A percentile compares a stretch with the other conserved stretches of the same genome.
Evolutionary conservation across 73 alveolate genomes (phyloP).

Genomic region (Stentor roeselii): DNA sequence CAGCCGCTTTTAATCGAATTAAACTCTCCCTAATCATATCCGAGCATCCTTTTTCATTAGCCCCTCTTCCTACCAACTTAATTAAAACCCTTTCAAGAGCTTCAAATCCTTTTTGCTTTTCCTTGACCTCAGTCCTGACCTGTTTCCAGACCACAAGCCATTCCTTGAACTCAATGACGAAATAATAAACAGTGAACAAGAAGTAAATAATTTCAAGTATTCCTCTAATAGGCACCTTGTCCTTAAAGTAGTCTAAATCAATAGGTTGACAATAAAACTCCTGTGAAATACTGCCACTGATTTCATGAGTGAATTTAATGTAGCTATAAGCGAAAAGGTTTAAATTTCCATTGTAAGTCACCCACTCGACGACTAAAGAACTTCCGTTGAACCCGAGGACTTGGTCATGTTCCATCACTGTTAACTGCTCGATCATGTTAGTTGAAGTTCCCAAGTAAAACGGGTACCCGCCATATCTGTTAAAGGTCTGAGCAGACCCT

Average conservation of each 20-base stretch:
- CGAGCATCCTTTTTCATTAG: no score
- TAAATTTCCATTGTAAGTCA: constrained; percentile 37
- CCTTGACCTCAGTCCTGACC: no score
- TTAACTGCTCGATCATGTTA: background rate
- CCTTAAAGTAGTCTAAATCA: constrained; percentile 17
- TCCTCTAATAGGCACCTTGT: constrained; percentile 14
- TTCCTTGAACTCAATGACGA: no score
- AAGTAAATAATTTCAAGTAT: constrained; percentile 36
- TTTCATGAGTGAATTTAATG: constrained; percentile 29
- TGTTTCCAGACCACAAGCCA: no score
- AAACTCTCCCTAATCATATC: no score
- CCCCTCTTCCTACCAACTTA: no score
- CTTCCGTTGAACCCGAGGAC: constrained; percentile 24
- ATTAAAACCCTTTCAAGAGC: no score
- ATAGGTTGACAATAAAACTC: constrained; percentile 12
- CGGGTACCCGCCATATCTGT: background rate
- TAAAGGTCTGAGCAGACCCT: background rate
- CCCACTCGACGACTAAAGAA: constrained; percentile 40
- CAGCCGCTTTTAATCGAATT: no score
- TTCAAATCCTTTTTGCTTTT: no score
- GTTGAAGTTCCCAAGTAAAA: background rate
- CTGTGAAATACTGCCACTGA: constrained; percentile 30
- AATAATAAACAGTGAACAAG: constrained; percentile 30
- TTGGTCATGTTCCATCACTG: background rate
- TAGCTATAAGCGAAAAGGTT: constrained; percentile 26